Conservation (phyloP, 2,329 filamentous ascomycete species). For the Phyllosticta capitalensis region DNA sequence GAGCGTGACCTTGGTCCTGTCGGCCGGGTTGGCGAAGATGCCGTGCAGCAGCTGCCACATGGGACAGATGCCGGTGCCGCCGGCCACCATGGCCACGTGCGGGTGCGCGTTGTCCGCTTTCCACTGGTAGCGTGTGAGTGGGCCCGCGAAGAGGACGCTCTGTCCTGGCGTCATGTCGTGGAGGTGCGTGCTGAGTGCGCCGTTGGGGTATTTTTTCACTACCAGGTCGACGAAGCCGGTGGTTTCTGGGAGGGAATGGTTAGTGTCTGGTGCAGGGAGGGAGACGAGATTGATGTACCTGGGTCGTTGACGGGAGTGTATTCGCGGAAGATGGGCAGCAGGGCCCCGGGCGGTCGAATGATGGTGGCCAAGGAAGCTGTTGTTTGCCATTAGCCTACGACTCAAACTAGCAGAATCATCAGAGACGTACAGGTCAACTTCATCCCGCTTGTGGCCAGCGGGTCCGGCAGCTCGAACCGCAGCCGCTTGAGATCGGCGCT, state of each 20-base stretch:
- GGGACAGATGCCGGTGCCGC: constrained; percentile 64
- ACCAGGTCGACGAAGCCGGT: constrained; percentile 53
- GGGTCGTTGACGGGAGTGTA: constrained; percentile 52
- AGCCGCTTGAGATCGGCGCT: constrained; percentile 12
- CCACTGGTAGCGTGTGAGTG: constrained; percentile 48
- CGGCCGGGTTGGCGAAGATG: constrained; percentile 51
- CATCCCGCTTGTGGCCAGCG: constrained; percentile 4
- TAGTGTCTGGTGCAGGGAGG: too few relatives aligned
- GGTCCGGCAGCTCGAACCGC: constrained; percentile 10
- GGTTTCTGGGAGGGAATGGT: constrained; percentile 34
- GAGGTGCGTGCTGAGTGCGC: constrained; percentile 55
- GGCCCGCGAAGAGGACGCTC: constrained; percentile 46
- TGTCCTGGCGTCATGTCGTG: constrained; percentile 56
- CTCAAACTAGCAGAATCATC: background rate
- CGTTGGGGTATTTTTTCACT: constrained; percentile 59
- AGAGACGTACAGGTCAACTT: constrained; percentile 37
- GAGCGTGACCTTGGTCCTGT: constrained; percentile 54
- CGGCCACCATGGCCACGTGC: constrained; percentile 54
- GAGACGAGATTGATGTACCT: too few relatives aligned
- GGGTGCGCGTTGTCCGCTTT: constrained; percentile 63
- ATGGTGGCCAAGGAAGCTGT: constrained; percentile 50
- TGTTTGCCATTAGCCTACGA: background rate
- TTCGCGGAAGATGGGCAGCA: constrained; percentile 52
- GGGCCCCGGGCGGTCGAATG: constrained; percentile 48
- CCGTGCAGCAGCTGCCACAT: constrained; percentile 55